Base-by-base conservation (phyloP, 768 basidiomycete genomes). In the Serpula lacrymans region DNA sequence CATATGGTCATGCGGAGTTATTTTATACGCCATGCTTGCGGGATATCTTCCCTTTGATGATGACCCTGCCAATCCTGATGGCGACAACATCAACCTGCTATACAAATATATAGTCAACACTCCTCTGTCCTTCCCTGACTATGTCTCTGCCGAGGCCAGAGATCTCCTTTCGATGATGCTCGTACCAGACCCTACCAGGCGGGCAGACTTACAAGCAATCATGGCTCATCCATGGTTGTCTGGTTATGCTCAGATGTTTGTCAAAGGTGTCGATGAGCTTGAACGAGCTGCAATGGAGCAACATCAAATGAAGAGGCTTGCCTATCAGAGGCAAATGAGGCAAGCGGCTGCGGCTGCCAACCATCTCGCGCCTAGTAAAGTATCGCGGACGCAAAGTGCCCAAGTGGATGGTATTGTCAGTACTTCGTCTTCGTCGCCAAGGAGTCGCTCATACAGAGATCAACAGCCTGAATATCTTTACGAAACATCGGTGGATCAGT, bases 61-160 rank as follows among this genome's bases (percentile, higher is more conserved):
- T 63, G 96, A 99, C 64, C 96, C 96, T 1, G 86, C 84, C 21
- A 99, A 98, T 60, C 96, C 96, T 4, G 96, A 98, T 41, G 96
- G 96, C 43, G 95, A 99, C 69, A 98, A 99, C 69, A 99, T 98
- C 71, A 98, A 98, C 58, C 77, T 98, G 5, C 69, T 99, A 34
- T 98, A 99, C 80, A 91, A 88, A 60, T 98, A 99, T 67, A 99
- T 99, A 64, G 86, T 98, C 65, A 93, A 84, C 70, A 99, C 96
- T 1, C 88, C 88, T 8, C 81, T 98, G 45, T 88, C 90, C 17
- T 97, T 98, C 72, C 95, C 94, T n/a, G 90, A 95, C 33, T 95
- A 95, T 62, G 81, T 97, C 53, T 88, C 90, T 5, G 58, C 74
- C 7, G 80, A 84, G 42, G 93, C 93, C 23, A 75, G 90, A 36